A percentile compares a stretch with the other conserved stretches of the same genome.
phyloP scores from a whole-genome alignment of 164 flowering plant genomes.

The Tetracentron sinense region DNA sequence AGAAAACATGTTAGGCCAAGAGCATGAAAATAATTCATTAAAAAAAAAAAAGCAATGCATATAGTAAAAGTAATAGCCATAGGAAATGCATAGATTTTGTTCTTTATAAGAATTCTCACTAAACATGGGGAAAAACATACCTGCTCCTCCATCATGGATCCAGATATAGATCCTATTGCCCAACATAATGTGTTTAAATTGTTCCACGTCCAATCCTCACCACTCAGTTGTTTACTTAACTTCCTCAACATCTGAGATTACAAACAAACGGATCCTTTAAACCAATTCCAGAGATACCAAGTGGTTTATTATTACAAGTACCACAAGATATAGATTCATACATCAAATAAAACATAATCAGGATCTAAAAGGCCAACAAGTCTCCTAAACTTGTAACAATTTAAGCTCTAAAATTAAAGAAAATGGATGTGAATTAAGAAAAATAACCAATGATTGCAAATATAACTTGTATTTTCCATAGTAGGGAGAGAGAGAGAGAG shows the following conservation, averaged over 20 bases:
- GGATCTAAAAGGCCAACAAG: neutral
- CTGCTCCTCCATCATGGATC: constrained; percentile 99
- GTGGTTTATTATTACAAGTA: neutral
- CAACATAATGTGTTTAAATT: constrained; percentile 94
- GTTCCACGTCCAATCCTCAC: constrained; percentile 99
- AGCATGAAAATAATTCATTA: neutral
- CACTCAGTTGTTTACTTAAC: constrained; percentile 77
- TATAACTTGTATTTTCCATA: too few relatives aligned
- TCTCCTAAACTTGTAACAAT: neutral
- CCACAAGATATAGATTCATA: neutral
- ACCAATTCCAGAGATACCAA: neutral
- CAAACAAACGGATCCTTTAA: constrained; percentile 1
- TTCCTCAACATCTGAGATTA: constrained; percentile 76
- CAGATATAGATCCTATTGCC: constrained; percentile 99
- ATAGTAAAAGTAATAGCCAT: neutral
- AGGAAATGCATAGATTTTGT: neutral
- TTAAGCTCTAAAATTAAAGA: neutral
- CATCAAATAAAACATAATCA: neutral
- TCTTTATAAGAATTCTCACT: neutral
- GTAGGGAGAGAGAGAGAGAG: too few relatives aligned
- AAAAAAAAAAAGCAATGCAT: neutral
- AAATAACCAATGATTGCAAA: too few relatives aligned
- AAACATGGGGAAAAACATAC: constrained; percentile 25
- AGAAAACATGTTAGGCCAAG: too few relatives aligned
- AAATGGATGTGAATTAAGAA: neutral